These are phyloP conservation scores for Mucor mucedo DNA, from an alignment of 371 early-diverging fungal species.

Conservation along the genomic window DNA sequence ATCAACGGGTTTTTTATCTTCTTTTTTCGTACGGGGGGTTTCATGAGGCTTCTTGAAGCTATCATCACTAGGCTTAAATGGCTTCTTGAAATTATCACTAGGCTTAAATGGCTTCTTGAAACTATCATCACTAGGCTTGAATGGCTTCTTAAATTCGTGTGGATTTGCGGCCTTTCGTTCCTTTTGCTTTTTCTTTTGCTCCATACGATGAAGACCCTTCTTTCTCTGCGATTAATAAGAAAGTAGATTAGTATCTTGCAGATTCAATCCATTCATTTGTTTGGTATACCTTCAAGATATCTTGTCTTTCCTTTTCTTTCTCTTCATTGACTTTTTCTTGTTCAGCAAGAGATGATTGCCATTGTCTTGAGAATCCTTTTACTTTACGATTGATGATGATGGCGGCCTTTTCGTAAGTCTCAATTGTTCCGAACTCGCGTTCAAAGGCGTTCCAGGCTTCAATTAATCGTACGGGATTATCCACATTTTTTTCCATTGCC, in stretches of 20 bases:
- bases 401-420: conserved; percentile 29
- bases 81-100: background rate
- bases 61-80: background rate
- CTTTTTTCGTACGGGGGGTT: too few species aligned
- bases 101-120: background rate
- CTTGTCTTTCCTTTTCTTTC: conserved; percentile 11
- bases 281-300: conserved; percentile 6
- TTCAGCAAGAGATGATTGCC: conserved; percentile 26
- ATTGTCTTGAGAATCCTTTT: conserved; percentile 32
- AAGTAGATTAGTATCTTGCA: background rate
- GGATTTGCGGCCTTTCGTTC: background rate
- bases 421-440: conserved; percentile 51
- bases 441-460: conserved; percentile 57
- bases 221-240: conserved; percentile 25
- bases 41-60: background rate
- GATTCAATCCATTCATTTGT: background rate
- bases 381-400: conserved; percentile 33
- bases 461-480: conserved; percentile 58
- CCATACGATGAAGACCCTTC: conserved; percentile 33
- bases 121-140: background rate
- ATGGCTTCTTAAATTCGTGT: background rate
- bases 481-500: conserved; percentile 44
- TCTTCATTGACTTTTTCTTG: conserved; percentile 10
- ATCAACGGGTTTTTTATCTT: background rate
- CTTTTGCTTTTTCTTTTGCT: conserved; percentile 28